Percentiles rank a stretch among this genome's conserved stretches.
Evolutionary conservation across 148 eudicot genomes (phyloP).

Genomic region (Rhododendron henanense): DNA sequence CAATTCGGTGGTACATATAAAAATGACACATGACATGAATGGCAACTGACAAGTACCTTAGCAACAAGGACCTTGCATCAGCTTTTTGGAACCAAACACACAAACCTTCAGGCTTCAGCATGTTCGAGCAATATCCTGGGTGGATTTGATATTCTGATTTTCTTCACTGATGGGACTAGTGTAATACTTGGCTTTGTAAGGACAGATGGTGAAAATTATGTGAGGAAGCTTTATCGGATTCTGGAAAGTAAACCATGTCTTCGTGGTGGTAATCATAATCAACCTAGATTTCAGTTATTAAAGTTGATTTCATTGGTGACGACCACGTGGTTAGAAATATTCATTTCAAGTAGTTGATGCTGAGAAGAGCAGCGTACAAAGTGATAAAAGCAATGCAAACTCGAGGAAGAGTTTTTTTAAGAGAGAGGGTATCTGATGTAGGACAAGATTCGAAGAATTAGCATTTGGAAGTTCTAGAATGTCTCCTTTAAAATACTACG

Average conservation of each 20-base stretch:
- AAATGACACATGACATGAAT: neutral
- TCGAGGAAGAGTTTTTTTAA: neutral
- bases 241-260: neutral
- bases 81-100: neutral
- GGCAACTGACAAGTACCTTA: neutral
- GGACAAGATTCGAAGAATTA: neutral
- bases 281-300: neutral
- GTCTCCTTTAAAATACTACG: neutral
- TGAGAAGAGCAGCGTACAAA: neutral
- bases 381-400: neutral
- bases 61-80: neutral
- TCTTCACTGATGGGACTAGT: neutral
- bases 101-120: neutral
- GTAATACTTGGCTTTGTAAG: neutral
- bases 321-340: neutral
- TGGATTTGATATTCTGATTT: neutral
- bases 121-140: neutral
- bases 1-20: neutral
- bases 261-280: neutral
- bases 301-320: neutral
- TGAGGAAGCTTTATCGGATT: neutral
- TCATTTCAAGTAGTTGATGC: neutral
- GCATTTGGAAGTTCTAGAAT: neutral
- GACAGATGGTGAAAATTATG: neutral
- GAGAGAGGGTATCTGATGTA: neutral